Evolutionary conservation across 805 yeast species (phyloP), one percentile per base, ranked within the genome.

Genomic region (Starmerella asiatica): DNA sequence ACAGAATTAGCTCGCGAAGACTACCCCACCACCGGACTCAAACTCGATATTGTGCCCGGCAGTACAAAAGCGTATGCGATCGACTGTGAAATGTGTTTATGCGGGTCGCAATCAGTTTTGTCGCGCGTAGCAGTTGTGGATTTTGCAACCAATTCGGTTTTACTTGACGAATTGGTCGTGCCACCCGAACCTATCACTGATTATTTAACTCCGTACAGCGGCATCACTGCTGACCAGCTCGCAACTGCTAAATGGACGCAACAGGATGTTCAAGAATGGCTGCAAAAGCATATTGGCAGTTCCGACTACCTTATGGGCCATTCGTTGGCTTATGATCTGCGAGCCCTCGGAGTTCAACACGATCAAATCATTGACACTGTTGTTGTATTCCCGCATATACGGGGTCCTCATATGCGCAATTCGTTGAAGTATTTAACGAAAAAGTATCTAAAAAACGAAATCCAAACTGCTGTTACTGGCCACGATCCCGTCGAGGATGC

Each of bases 401-500:
- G 80, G 26, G 96, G 96, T 0, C 78, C 78, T 0, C 93, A 94
- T 0, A 68, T 68, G 45, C 80, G 76, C 53, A 88, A 94, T 2
- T 71, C 93, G 0, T 65, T 88, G 44, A 76, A 70, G 54, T 76
- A 76, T 64, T 63, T 91, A n/a, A 67, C 85, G 2, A 59, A 65
- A 9, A 69, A 66, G 41, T 71, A 67, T 54, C 60, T 86, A 29
- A 59, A 65, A 16, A 60, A 69, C 36, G 61, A 57, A 0, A 88
- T 88, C 37, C 97, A 91, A 57, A 60, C 60, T 20, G 76, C 79
- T n/a, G 43, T 21, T 3, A 17, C 18, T 2, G 94, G 93, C 1
- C 97, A 88, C 58, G 80, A 86, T 38, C 79, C 97, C 0, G 68
- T 79, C 4, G 94, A 83, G 55, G 98, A 88, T 55, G 79, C 94